These are phyloP conservation scores for Naumovozyma dairenensis DNA, from an alignment of 805 yeast genomes.

Conservation along the genomic window DNA sequence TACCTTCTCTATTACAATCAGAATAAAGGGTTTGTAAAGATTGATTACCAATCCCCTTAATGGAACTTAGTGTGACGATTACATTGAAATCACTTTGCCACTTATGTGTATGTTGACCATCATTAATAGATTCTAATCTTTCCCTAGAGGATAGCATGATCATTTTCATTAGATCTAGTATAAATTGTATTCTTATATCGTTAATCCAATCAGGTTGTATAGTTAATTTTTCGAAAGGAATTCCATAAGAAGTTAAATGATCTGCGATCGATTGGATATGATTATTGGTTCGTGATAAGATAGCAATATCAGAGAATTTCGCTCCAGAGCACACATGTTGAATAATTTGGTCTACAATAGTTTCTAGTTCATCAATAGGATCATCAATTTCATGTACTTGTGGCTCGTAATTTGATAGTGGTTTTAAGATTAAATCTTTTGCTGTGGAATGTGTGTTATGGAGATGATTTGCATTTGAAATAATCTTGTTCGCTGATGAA, in stretches of 20 bases:
- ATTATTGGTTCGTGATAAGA: constrained; percentile 43
- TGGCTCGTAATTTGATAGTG: constrained; percentile 12
- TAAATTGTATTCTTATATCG: constrained; percentile 27
- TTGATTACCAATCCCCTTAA: constrained; percentile 19
- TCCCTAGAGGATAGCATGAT: constrained; percentile 9
- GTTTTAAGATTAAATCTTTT: constrained; percentile 10
- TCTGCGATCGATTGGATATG: constrained; percentile 35
- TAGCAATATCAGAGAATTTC: constrained; percentile 36
- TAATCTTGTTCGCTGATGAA: constrained; percentile 7
- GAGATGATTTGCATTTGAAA: neutral
- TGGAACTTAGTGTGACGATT: constrained; percentile 16
- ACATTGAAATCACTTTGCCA: constrained; percentile 23
- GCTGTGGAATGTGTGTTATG: neutral
- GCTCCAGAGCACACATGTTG: constrained; percentile 19
- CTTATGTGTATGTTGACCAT: neutral
- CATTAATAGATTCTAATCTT: neutral
- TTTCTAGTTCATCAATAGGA: constrained; percentile 15
- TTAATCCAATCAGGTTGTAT: constrained; percentile 44
- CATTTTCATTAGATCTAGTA: constrained; percentile 42
- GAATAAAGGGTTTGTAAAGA: constrained; percentile 16
- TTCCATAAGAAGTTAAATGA: constrained; percentile 33
- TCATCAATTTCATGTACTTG: constrained; percentile 7
- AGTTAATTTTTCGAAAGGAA: constrained; percentile 36
- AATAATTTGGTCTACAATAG: constrained; percentile 15
- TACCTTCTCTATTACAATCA: constrained; percentile 5